Percentiles rank a stretch among this genome's conserved stretches.
phyloP scores from a whole-genome alignment of 768 basidiomycete genomes.

The Kwoniella bestiolae region DNA sequence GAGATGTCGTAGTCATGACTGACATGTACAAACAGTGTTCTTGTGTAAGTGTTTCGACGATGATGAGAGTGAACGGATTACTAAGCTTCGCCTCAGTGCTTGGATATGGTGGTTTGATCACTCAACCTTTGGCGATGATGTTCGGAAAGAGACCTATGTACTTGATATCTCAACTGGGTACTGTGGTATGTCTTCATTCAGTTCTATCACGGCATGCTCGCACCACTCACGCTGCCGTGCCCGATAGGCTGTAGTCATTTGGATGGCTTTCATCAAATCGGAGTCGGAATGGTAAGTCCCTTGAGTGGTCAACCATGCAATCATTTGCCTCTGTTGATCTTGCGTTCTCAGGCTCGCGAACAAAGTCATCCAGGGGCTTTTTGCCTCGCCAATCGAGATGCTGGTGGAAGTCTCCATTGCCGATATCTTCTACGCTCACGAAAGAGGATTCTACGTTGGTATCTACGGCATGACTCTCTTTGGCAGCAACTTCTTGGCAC shows the following conservation, averaged over 20 bases:
- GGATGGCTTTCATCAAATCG: slow-evolving; percentile 12
- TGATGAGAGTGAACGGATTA: too few species aligned
- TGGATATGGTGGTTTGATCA: slow-evolving; percentile 19
- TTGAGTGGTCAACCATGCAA: background rate
- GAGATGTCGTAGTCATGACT: too few species aligned
- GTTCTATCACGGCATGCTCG: too few species aligned
- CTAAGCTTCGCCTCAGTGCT: too few species aligned
- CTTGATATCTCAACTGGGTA: slow-evolving; percentile 9
- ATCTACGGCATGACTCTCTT: slow-evolving; percentile 9
- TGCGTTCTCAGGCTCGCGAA: slow-evolving; percentile 10
- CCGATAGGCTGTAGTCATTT: slow-evolving; percentile 7
- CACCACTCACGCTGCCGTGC: background rate
- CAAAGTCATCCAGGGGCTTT: slow-evolving; percentile 15
- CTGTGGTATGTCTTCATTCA: slow-evolving; percentile 7
- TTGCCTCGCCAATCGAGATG: slow-evolving; percentile 23
- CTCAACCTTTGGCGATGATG: slow-evolving; percentile 16
- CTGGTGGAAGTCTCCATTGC: slow-evolving; percentile 18
- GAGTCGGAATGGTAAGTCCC: background rate
- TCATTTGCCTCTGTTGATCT: too few species aligned
- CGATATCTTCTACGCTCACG: slow-evolving; percentile 22
- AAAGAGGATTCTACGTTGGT: slow-evolving; percentile 19
- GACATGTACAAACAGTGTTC: background rate
- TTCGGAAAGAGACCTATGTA: slow-evolving; percentile 17
- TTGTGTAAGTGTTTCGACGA: background rate
- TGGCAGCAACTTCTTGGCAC: slow-evolving; percentile 11